phyloP scores from a whole-genome alignment of 306 rosid genomes.

The Fagus sylvatica region DNA sequence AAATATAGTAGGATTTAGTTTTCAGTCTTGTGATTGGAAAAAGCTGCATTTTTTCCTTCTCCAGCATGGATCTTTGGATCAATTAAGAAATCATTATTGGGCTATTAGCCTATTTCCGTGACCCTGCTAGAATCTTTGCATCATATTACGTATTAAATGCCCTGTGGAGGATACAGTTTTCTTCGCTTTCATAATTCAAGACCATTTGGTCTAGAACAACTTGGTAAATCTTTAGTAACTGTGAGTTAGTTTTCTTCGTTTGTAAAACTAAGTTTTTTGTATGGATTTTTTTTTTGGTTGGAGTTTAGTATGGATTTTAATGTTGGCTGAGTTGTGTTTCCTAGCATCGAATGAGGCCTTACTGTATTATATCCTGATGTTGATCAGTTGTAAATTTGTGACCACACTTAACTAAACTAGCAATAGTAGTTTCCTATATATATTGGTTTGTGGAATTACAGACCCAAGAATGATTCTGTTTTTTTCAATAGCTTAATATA shows the following conservation, averaged over 20 bases:
- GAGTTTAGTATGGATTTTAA: not conserved
- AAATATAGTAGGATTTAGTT: constrained; percentile 6
- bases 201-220: not conserved
- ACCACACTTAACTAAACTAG: constrained; percentile 5
- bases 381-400: not conserved
- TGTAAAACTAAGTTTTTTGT: not conserved
- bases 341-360: not conserved
- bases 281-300: not conserved
- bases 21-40: constrained; percentile 4
- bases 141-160: not conserved
- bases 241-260: not conserved
- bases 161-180: not conserved
- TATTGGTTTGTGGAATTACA: constrained; percentile 10
- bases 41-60: constrained; percentile 1
- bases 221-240: not conserved
- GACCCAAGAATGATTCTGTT: not conserved
- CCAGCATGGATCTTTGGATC: constrained; percentile 6
- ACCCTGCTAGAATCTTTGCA: not conserved
- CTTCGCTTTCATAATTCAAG: not conserved
- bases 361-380: constrained; percentile 12
- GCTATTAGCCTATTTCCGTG: not conserved
- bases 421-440: not conserved
- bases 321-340: constrained; percentile 7
- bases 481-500: not conserved
- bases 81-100: not conserved